Base-by-base conservation (phyloP, 805 yeast species). In the Kodamaea nitidulidarum region DNA sequence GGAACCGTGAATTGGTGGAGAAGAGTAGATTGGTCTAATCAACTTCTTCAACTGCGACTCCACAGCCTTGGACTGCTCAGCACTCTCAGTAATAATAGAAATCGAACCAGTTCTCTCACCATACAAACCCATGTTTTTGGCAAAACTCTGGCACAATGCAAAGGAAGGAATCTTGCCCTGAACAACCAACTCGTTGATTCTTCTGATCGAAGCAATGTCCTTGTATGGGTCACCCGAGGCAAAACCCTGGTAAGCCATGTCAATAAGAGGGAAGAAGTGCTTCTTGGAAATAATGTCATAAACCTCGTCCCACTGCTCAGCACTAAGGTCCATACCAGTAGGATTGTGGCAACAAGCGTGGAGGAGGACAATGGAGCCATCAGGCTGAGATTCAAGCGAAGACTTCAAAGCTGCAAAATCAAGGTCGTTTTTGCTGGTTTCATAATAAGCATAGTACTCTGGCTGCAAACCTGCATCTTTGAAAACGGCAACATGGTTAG, bases 321-420 rank as follows among this genome's bases (percentile, higher is more conserved):
- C 63, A 12, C 87, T 78, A 45, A 95, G 93, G 59, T 90, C 97
- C 60, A 90, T 80, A 48, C 97, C 98, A 14, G 97, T 91, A 40
- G 98, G 98, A 71, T 90, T 91, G 70, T 90, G 97, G 55, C 96
- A 93, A 60, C 96, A 88, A 7, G 96, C 96, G 63, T 90, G 98
- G 44, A 90, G 74, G 41, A 90, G 71, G 15, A 88, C 81, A 38
- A 78, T 75, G 15, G 82, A 70, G 18, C 84, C 86, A 24, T 66
- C 66, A 21, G 75, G 75, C 28, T 81, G 80, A 25, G 60, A 54
- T 16, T 67, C 52, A 35, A 88, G 63, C 38, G 86, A 85, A 24
- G 59, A 58, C 37, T 84, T 56, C 70, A 88, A 68, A 35, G 81
- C 80, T 18, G 72, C 80, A 46, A 80, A 67, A 58, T 84, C 84